Evolutionary conservation across 1,139 yeast genomes (phyloP).

Genomic region (Eremothecium gossypii): DNA sequence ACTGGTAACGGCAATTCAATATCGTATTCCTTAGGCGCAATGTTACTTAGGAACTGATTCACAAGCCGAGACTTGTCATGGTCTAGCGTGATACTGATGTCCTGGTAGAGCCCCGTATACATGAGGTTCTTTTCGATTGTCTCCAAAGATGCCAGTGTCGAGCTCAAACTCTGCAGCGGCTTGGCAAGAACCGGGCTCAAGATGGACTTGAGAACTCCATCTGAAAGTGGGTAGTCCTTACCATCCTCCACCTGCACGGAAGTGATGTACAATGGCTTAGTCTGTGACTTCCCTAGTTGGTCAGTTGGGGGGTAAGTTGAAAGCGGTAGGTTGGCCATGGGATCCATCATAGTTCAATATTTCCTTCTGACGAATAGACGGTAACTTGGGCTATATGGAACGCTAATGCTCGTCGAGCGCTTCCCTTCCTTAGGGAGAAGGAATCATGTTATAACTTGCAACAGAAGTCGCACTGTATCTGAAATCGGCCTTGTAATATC

Average conservation of each 20-base stretch:
- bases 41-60: slow-evolving; percentile 6
- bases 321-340: too few species aligned
- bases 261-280: slow-evolving; percentile 16
- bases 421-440: too few species aligned
- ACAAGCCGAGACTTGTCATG: slow-evolving; percentile 11
- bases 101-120: slow-evolving; percentile 17
- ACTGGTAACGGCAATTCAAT: slow-evolving; percentile 23
- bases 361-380: too few species aligned
- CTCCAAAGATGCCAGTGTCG: slow-evolving; percentile 12
- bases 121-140: slow-evolving; percentile 14
- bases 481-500: too few species aligned
- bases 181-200: slow-evolving; percentile 14
- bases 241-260: slow-evolving; percentile 15
- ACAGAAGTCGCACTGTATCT: too few species aligned
- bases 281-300: slow-evolving; percentile 5
- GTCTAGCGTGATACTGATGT: slow-evolving; percentile 15
- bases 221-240: slow-evolving; percentile 14
- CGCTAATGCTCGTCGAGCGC: too few species aligned
- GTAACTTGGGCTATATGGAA: too few species aligned
- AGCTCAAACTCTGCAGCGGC: slow-evolving; percentile 16
- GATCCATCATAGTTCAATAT: too few species aligned
- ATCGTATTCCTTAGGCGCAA: slow-evolving; percentile 10
- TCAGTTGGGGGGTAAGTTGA: background rate
- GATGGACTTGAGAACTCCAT: slow-evolving; percentile 15
- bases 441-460: too few species aligned